phyloP scores from a whole-genome alignment of 2,329 filamentous ascomycete genomes.

The Exophiala sp. region DNA sequence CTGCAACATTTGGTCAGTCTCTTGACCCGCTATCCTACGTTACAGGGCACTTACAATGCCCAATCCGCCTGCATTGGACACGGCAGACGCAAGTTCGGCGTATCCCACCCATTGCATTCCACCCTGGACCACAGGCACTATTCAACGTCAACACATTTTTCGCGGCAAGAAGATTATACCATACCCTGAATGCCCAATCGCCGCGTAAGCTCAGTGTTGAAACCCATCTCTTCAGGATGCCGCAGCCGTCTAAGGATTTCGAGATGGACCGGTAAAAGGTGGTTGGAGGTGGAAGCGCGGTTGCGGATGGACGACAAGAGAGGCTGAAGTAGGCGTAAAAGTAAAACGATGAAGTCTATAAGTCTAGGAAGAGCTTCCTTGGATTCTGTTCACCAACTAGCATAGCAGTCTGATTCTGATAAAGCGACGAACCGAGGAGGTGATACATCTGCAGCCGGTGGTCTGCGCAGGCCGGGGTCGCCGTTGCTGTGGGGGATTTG shows the following conservation, averaged over 20 bases:
- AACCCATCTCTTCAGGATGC: slow-evolving; percentile 50
- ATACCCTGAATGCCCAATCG: slow-evolving; percentile 50
- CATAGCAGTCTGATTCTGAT: no score
- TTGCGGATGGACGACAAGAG: no score
- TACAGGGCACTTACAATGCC: slow-evolving; percentile 39
- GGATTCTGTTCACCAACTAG: no score
- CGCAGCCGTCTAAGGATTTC: not conserved
- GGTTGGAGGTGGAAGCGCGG: no score
- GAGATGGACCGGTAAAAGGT: no score
- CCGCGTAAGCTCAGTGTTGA: slow-evolving; percentile 59
- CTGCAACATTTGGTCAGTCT: slow-evolving; percentile 29
- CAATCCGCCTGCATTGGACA: slow-evolving; percentile 48
- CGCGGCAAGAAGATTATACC: slow-evolving; percentile 1
- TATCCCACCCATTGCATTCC: slow-evolving; percentile 54
- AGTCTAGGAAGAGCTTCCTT: no score
- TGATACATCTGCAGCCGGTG: not conserved
- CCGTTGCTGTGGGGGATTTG: not conserved
- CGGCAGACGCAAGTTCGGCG: slow-evolving; percentile 49
- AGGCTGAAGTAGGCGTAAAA: no score
- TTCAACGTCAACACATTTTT: not conserved
- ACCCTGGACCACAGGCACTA: slow-evolving; percentile 47
- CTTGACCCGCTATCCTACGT: not conserved
- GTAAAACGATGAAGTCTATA: no score
- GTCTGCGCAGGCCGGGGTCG: not conserved
- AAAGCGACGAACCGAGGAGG: not conserved